Evolutionary conservation across 2,329 filamentous ascomycete species (phyloP), one percentile per base, ranked within the genome.

Genomic region (Xylaria sp.): DNA sequence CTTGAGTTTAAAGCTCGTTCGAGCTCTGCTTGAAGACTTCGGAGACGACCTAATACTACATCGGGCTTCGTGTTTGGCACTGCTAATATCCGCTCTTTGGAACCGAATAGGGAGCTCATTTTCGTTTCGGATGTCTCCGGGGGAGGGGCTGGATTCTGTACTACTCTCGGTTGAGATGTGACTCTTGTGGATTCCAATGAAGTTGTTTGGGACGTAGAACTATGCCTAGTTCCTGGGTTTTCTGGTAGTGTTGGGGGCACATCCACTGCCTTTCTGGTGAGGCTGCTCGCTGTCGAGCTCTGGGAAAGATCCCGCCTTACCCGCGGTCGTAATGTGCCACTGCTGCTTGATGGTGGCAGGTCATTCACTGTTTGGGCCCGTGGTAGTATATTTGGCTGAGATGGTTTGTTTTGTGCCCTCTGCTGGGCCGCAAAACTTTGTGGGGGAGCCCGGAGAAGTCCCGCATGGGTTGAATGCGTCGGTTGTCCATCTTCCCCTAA

Each of bases 371-470:
- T 77, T 41, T 78, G 80, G 6, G 78, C 75, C 48, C 79, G 77
- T 15, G 68, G 41, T 32, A 76, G 30, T 39, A 74, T 55, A 45
- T 71, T 56, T 1, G 77, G 60, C 36, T 76, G 75, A 10, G 74
- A 68, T 6, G 86, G 83, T 65, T 83, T 83, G 71, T 82, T 82
- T 69, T 89, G 87, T 28, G 87, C 86, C 71, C 89, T 81, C 72
- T 91, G 89, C 72, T 91, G 89, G 3, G 89, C 89, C 13, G 89
- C 89, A 76, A 90, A 91, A 75, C 89, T 91, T 75, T 90, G 88
- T 10, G 87, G 87, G 2, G 84, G 86, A 41, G 83, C 85, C 41
- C 84, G 82, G 25, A 89, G 76, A 5, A 88, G 78, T 4, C 82
- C 82, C 0, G 81, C 78, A 0, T 81, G 79, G 1, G 76, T 76